Evolutionary conservation across 169 alveolate genomes (phyloP), one percentile per base, ranked within the genome.

Genomic region (Eimeria sp.): DNA sequence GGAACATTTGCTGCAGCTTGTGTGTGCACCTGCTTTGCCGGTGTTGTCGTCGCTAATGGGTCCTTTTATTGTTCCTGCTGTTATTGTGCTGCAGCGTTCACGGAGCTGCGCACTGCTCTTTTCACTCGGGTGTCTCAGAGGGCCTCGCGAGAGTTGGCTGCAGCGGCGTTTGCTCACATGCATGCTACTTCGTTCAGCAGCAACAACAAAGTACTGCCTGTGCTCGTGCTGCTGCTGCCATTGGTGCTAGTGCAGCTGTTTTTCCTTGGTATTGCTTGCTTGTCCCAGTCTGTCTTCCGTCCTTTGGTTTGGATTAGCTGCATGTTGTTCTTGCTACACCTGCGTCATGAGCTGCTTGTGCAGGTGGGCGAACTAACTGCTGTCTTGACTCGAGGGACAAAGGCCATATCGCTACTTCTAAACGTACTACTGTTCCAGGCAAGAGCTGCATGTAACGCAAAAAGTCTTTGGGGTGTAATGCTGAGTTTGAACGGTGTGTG

Each of bases 361-460:
- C 87, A 95, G 95, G 70, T 97, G 10, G 98, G 98, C 40, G 98
- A 97, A 86, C 87, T 97, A 49, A 54, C 97, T 49, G 92, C 97
- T n/a, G 95, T 97, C 72, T 78, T 97, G 16, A 84, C 96, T 9
- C 95, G 98, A 86, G 98, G 98, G n/a, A 90, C 95, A 14, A 95
- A 96, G 92, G 94, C 97, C 10, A 89, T 97, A 16, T 88, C 98
- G 27, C 61, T 72, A 83, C 93, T 97, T 27, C 95, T 97, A 18
- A 97, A 97, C 72, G 96, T 97, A 30, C 78, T 97, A 95, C 95
- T 97, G 27, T 97, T 97, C 70, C 98, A 97, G 97, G 97, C 96
- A 27, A 67, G 72, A 7, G 0, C 30, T 34, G 87, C 83, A 54
- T 54, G 54, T 30, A 75, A 22, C 72, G 43, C 65, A 34, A 14